phyloP scores from a whole-genome alignment of 768 basidiomycete genomes.

The Asterophora parasitica region DNA sequence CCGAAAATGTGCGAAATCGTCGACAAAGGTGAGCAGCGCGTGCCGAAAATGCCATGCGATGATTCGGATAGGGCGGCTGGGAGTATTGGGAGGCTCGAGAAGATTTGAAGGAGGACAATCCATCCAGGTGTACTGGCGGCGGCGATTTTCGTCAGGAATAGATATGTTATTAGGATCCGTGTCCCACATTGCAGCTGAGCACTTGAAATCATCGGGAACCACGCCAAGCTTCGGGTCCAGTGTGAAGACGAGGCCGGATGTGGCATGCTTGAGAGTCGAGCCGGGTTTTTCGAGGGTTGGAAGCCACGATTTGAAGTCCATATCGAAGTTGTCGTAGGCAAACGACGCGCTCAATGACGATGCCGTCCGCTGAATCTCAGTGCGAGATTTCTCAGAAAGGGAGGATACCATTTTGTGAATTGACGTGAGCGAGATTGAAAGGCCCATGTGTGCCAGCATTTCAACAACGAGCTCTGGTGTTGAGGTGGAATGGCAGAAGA shows the following conservation, averaged over 20 bases:
- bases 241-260: conserved; percentile 24
- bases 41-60: conserved; percentile 6
- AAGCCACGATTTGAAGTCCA: conserved; percentile 21
- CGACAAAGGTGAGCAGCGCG: conserved; percentile 9
- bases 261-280: conserved; percentile 22
- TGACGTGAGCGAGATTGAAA: conserved; percentile 17
- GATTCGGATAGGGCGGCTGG: neutral
- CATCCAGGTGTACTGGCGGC: neutral
- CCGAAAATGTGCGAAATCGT: conserved; percentile 14
- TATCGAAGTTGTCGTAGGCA: conserved; percentile 36
- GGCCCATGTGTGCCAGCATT: conserved; percentile 19
- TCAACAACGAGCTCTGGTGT: conserved; percentile 21
- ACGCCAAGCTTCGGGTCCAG: conserved; percentile 6
- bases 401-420: conserved; percentile 17
- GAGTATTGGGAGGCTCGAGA: neutral
- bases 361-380: conserved; percentile 12
- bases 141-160: neutral
- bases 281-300: conserved; percentile 22
- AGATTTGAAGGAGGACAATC: neutral
- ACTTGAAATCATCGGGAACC: conserved; percentile 23
- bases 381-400: conserved; percentile 12
- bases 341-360: conserved; percentile 18
- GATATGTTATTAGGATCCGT: conserved; percentile 18
- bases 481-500: conserved; percentile 34
- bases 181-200: conserved; percentile 23